Evolutionary conservation across 1,139 yeast species (phyloP), one percentile per base, ranked within the genome.

Genomic region (Saccharomyces hybrid): DNA sequence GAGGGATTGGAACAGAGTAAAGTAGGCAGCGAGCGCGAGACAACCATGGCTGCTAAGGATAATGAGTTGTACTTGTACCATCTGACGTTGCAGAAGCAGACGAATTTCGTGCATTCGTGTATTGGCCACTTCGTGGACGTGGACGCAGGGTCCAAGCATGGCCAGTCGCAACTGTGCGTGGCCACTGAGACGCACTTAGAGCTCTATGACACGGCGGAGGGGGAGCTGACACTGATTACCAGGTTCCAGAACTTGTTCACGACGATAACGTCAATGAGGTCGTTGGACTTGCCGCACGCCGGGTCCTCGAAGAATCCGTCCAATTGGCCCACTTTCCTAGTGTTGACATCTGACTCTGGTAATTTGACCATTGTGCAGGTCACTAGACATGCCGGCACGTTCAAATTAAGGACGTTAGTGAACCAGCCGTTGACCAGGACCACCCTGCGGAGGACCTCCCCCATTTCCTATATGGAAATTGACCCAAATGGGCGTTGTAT

Each of bases 281-380:
- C 34, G 11, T 11, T 53, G 13, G 47, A 32, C 51, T 2, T 73
- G 78, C 31, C 42, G 28, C 44, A 23, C 9, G 27, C 34, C 8
- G 42, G 42, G 42, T 73, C 87, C 54, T 76, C 81, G 25, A 68
- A 78, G 11, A 74, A 80, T 0, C 89, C 86, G 0, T 69, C 81
- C 0, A 67, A 25, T 8, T 27, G 74, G 0, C 75, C 75, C 53
- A 95, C 88, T 61, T 74, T 74, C 46, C 61, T 91, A 27, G 79
- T 86, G n/a, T 69, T 89, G 2, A 80, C 95, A 0, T 82, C 95
- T 0, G 98, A 91, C 66, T 81, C 96, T 1, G 98, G 98, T 0
- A 81, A 82, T 55, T 61, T 90, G 20, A 74, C 84, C 0, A 69
- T 91, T 0, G 69, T 85, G 14, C 81, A 80, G 59, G 81, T 78